phyloP scores from a whole-genome alignment of 1,284 basidiomycete species.

The Xerocomus amazonicus region DNA sequence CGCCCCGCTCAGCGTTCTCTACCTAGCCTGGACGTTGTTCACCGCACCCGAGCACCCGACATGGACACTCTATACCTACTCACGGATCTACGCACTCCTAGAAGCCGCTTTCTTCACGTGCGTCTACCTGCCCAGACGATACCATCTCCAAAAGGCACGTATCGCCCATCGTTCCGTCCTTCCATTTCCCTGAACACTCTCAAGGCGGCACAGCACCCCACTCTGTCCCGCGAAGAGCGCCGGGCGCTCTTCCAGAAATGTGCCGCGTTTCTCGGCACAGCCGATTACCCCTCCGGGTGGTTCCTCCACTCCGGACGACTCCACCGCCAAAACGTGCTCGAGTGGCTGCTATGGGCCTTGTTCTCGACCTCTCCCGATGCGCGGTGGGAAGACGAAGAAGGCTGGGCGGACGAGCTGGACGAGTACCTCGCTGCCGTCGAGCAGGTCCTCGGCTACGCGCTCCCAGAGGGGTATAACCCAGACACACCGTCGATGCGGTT shows the following conservation, averaged over 20 bases:
- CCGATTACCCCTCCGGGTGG: constrained; percentile 49
- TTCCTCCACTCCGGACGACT: constrained; percentile 41
- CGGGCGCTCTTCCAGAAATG: constrained; percentile 50
- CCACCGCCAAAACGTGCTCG: constrained; percentile 47
- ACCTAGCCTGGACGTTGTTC: constrained; percentile 21
- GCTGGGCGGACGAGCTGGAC: constrained; percentile 48
- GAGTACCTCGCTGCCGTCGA: constrained; percentile 43
- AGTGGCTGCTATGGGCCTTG: constrained; percentile 67
- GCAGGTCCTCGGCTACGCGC: constrained; percentile 34
- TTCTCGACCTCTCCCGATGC: constrained; percentile 40
- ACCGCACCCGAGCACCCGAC: neutral
- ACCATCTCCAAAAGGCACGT: constrained; percentile 46
- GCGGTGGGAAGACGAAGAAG: constrained; percentile 28
- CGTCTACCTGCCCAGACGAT: constrained; percentile 47
- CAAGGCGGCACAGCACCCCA: constrained; percentile 42
- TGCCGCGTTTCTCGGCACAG: constrained; percentile 26
- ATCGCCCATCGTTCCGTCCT: too few species aligned
- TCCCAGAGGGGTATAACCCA: constrained; percentile 39
- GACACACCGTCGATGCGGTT: constrained; percentile 46
- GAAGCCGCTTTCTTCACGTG: constrained; percentile 50
- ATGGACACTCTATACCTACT: neutral
- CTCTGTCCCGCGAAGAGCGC: constrained; percentile 41
- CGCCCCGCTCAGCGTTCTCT: constrained; percentile 46
- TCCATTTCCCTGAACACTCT: neutral
- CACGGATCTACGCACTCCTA: constrained; percentile 36